These are phyloP conservation scores for Cardamine resedifolia DNA, from an alignment of 345 rosid species.

Conservation along the genomic window DNA sequence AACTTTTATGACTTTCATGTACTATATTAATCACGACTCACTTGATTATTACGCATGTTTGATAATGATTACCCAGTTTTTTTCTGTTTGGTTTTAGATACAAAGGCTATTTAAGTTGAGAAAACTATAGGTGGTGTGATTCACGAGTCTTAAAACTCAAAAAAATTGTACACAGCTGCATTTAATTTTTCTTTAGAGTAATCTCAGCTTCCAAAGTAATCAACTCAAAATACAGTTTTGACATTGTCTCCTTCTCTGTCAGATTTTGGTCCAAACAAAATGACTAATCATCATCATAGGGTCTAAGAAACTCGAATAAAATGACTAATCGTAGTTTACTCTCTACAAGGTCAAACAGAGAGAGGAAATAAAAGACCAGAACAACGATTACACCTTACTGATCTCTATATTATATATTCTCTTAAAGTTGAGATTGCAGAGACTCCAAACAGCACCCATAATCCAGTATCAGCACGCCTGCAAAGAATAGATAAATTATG, in stretches of 20 bases:
- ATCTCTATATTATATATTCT: not conserved
- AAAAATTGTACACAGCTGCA: not conserved
- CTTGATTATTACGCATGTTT: not conserved
- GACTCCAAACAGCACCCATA: not conserved
- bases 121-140: not conserved
- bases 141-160: not conserved
- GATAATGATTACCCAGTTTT: not conserved
- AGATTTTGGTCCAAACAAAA: slow-evolving; percentile 1
- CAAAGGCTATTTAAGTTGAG: not conserved
- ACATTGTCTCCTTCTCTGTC: not conserved
- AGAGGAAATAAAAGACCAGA: not conserved
- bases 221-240: not conserved
- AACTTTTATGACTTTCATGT: no score
- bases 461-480: slow-evolving; percentile 15
- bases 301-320: not conserved
- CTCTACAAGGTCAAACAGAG: slow-evolving; percentile 1
- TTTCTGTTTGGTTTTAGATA: not conserved
- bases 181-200: not conserved
- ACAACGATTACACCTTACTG: slow-evolving; percentile 11
- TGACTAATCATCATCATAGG: not conserved
- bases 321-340: not conserved
- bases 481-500: slow-evolving; percentile 1
- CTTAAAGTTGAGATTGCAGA: not conserved
- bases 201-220: slow-evolving; percentile 1
- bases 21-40: not conserved